Percentiles rank a stretch among this genome's conserved stretches.
These are phyloP conservation scores for Entrophospora sp. DNA, from an alignment of 192 early-diverging fungal species.

Conservation along the genomic window DNA sequence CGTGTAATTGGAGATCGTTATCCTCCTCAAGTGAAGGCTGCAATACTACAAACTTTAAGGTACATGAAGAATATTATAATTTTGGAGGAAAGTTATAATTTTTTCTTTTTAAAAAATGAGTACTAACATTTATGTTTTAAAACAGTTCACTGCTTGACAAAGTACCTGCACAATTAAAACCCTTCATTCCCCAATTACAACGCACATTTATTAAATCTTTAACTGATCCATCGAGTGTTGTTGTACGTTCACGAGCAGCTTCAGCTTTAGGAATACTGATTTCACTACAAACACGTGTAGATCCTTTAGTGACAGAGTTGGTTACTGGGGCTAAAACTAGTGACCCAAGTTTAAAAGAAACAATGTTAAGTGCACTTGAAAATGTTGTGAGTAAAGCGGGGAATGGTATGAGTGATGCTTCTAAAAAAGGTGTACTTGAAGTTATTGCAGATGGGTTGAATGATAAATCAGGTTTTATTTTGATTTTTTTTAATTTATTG, in stretches of 20 bases:
- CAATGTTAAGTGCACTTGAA: slow-evolving; percentile 68
- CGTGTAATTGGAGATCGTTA: slow-evolving; percentile 95
- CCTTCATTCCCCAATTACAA: slow-evolving; percentile 97
- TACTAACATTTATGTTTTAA: slow-evolving; percentile 6
- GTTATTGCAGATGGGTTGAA: slow-evolving; percentile 54
- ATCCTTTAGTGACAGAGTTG: slow-evolving; percentile 71
- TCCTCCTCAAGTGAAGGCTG: slow-evolving; percentile 83
- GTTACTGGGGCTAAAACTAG: slow-evolving; percentile 55
- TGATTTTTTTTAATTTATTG: neutral
- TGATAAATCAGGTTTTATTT: slow-evolving; percentile 26
- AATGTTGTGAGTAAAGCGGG: slow-evolving; percentile 59
- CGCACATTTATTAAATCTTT: slow-evolving; percentile 91
- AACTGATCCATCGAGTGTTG: slow-evolving; percentile 58
- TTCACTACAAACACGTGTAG: slow-evolving; percentile 61
- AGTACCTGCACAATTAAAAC: slow-evolving; percentile 82
- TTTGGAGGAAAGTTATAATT: neutral
- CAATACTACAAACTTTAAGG: slow-evolving; percentile 81
- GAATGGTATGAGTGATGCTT: slow-evolving; percentile 46
- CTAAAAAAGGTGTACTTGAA: slow-evolving; percentile 48
- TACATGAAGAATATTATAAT: slow-evolving; percentile 15
- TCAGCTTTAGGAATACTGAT: slow-evolving; percentile 66
- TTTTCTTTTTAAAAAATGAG: no score
- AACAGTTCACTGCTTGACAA: slow-evolving; percentile 62
- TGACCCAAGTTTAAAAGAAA: slow-evolving; percentile 47
- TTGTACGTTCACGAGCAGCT: slow-evolving; percentile 74